Evolutionary conservation across 2,329 filamentous ascomycete species (phyloP), one percentile per base, ranked within the genome.

Genomic region (Neonectria ditissima): DNA sequence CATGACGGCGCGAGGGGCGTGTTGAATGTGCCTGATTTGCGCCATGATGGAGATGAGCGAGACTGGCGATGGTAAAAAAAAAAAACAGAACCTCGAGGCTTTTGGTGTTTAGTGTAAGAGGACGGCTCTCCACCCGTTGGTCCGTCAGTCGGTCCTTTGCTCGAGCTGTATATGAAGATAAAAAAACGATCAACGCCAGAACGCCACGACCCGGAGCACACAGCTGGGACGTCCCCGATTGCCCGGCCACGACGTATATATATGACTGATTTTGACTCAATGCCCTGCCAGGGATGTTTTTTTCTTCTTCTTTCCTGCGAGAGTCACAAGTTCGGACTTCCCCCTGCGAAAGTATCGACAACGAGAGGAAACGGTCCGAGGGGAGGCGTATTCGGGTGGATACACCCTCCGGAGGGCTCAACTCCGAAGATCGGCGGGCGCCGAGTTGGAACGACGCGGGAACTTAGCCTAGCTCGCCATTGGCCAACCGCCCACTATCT

Each of bases 1-100:
- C 44, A 55, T 65, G n/a, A 74, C 58, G 53, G 72, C 71, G 22
- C 59, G 62, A 16, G 66, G 55, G 48, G 71, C 54, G 37, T 69
- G 61, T 14, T 63, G n/a, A 30, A 73, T 14, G 39, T 62, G 55
- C 39, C 50, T 62, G 22, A 64, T 55, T 10, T 69, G 55, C 34
- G 63, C 47, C 72, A 74, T 74, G 55, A 39, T 62, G 60, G 54
- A 28, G 18, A 28, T 1, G 26, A 48, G n/a, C 4, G 26, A 50
- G 26, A 20, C 10, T 32, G 66, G 55, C 20, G 45, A 50, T 64
- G 58, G 55, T 59, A 43, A 44, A 34, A 62, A 43, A 53, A 51
- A 32, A 43, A 44, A 34, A 62, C 41, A 53, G 45, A 32, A 22
- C 44, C 14, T 32, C 9, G 5, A 13, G 18, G n/a, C 39, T 55